These are phyloP conservation scores for Paracoccidioides brasiliensis DNA, from an alignment of 2,329 filamentous ascomycete species.

Conservation along the genomic window DNA sequence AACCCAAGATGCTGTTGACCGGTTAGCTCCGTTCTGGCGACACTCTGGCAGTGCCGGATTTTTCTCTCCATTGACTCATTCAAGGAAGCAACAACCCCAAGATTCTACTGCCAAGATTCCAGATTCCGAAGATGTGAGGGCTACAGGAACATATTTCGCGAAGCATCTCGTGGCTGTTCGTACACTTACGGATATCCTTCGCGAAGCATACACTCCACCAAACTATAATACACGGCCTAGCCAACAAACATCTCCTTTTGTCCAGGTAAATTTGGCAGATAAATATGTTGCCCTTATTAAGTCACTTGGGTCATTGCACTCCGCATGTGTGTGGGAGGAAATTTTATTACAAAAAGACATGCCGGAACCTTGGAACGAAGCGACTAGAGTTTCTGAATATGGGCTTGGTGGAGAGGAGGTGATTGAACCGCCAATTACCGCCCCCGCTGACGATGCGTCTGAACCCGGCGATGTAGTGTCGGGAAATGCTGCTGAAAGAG, in stretches of 20 bases:
- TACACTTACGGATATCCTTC: conserved; percentile 61
- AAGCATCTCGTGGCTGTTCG: conserved; percentile 69
- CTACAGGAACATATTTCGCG: conserved; percentile 59
- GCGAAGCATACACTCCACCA: conserved; percentile 55
- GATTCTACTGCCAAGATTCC: conserved; percentile 9
- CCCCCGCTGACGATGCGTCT: conserved; percentile 13
- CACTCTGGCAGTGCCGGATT: conserved; percentile 44
- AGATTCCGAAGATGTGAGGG: conserved; percentile 27
- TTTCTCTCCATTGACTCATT: conserved; percentile 51
- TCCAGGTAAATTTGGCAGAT: conserved; percentile 69
- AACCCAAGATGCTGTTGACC: conserved; percentile 55
- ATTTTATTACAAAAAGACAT: conserved; percentile 61
- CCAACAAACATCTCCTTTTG: conserved; percentile 51
- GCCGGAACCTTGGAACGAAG: conserved; percentile 46
- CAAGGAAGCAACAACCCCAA: conserved; percentile 9
- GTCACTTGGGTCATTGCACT: conserved; percentile 63
- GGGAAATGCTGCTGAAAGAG: conserved; percentile 10
- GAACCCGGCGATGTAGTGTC: conserved; percentile 7
- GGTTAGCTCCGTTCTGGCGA: conserved; percentile 52
- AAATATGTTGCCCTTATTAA: conserved; percentile 64
- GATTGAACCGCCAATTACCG: conserved; percentile 22
- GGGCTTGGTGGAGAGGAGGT: conserved; percentile 29
- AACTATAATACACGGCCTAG: conserved; percentile 51
- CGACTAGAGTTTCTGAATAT: conserved; percentile 30
- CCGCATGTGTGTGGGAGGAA: conserved; percentile 74